Evolutionary conservation across 1,284 basidiomycete genomes (phyloP), one percentile per base, ranked within the genome.

Genomic region (Amylostereum chailletii): DNA sequence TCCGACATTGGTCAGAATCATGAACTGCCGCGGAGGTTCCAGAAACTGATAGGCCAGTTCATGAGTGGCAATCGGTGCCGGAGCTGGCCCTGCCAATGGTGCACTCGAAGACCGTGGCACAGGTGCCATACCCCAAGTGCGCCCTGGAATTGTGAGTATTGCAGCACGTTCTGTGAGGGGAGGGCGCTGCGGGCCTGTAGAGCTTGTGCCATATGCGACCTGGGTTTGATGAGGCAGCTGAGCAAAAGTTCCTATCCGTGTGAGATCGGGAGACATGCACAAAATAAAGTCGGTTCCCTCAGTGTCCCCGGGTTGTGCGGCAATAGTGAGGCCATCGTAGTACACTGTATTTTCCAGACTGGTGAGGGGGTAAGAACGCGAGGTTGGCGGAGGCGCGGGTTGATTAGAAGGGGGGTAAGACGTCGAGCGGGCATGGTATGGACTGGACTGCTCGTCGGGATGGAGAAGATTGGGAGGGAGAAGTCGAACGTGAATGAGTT

Each of bases 1-100:
- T 1, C 92, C 94, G 34, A 82, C 83, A 58, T 90, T 90, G 26
- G 91, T 92, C 52, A 96, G 68, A 50, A 95, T 77, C 67, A 95
- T 79, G 63, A 94, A 94, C 58, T 89, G 84, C 45, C 79, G 76
- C 33, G 87, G 75, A 9, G 77, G 70, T 53, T 86, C 78, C 8
- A 79, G 79, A 58, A 87, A 84, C 62, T 95, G 91, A 10, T 79
- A 78, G 0, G 86, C 86, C 10, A 94, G 72, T 62, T 94, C 90
- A 58, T 93, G 92, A 43, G 81, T 81, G 29, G 70, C 70, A 41
- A 71, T 73, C n/a, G 71, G 58, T 0, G 72, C 51, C 7, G 61
- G 56, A 10, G 54, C 54, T 41, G 53, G 50, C 7, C 60, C 54
- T 30, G 55, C 52, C 36, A 40, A 60, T 2, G 60, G 53, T 37